These are phyloP conservation scores for Polytolypa hystricis DNA, from an alignment of 2,329 filamentous ascomycete species.

Conservation along the genomic window DNA sequence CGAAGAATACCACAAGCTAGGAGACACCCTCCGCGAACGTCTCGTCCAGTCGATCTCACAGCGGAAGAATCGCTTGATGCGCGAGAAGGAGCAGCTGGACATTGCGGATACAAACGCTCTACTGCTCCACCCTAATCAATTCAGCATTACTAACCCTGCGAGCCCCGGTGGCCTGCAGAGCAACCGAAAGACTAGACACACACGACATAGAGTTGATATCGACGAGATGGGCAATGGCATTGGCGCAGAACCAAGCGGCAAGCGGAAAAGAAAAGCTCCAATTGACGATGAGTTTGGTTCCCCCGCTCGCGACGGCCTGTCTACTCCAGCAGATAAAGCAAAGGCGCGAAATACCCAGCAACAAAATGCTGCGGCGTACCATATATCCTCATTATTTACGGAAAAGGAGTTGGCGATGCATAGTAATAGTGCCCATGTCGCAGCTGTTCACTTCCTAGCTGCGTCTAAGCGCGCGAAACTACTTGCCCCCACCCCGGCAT, in stretches of 20 bases:
- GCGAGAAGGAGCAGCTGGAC: constrained; percentile 57
- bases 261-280: constrained; percentile 48
- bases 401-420: constrained; percentile 55
- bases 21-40: constrained; percentile 49
- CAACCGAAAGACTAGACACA: constrained; percentile 53
- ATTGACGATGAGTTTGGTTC: constrained; percentile 49
- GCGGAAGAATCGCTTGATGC: constrained; percentile 46
- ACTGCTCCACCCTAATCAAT: constrained; percentile 54
- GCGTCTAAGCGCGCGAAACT: constrained; percentile 40
- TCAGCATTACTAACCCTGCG: constrained; percentile 53
- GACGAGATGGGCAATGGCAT: constrained; percentile 42
- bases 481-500: constrained; percentile 25
- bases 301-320: constrained; percentile 41
- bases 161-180: constrained; percentile 50
- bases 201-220: constrained; percentile 44
- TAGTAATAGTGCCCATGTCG: constrained; percentile 50
- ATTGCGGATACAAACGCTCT: constrained; percentile 56
- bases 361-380: constrained; percentile 48
- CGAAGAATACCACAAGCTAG: constrained; percentile 50
- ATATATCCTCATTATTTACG: constrained; percentile 53
- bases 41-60: constrained; percentile 47
- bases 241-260: constrained; percentile 38
- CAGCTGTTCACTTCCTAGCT: constrained; percentile 47
- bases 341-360: constrained; percentile 45
- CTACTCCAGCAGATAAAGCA: constrained; percentile 41